Conservation (phyloP, 208 protist species). For the Leishmania tarentolae region DNA sequence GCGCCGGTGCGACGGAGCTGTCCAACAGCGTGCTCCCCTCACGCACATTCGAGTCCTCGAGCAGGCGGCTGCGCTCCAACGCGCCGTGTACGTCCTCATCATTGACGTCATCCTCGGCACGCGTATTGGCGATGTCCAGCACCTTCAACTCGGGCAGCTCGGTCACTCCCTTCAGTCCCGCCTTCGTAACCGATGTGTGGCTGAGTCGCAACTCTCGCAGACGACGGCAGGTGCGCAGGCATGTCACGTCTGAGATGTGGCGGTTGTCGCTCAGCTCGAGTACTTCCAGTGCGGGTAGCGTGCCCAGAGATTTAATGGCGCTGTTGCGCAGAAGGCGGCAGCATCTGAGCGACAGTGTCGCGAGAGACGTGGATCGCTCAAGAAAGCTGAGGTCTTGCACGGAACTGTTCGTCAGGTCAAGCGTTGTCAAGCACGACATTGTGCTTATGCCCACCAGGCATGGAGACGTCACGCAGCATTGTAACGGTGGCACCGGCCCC, state of each 20-base stretch:
- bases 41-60: conserved; percentile 28
- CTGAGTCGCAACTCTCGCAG: conserved; percentile 45
- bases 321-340: conserved; percentile 44
- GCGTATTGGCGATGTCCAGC: conserved; percentile 48
- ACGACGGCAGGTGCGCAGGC: conserved; percentile 33
- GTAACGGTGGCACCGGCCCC: conserved; percentile 44
- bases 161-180: conserved; percentile 36
- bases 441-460: conserved; percentile 34
- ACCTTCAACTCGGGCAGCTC: conserved; percentile 42
- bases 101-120: conserved; percentile 44
- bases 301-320: conserved; percentile 23
- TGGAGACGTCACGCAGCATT: conserved; percentile 57
- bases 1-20: conserved; percentile 30
- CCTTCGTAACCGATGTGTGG: conserved; percentile 48
- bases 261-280: conserved; percentile 53
- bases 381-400: conserved; percentile 58
- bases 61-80: conserved; percentile 8
- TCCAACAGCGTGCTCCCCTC: conserved; percentile 43
- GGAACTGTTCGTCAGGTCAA: conserved; percentile 55
- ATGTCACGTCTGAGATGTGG: conserved; percentile 50
- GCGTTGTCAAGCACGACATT: conserved; percentile 36
- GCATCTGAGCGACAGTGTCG: conserved; percentile 34
- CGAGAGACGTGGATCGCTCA: conserved; percentile 30
- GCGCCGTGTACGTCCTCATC: conserved; percentile 11
- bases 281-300: conserved; percentile 38